Evolutionary conservation across 805 yeast genomes (phyloP), one percentile per base, ranked within the genome.

Genomic region (Myxozyma melibiosi): DNA sequence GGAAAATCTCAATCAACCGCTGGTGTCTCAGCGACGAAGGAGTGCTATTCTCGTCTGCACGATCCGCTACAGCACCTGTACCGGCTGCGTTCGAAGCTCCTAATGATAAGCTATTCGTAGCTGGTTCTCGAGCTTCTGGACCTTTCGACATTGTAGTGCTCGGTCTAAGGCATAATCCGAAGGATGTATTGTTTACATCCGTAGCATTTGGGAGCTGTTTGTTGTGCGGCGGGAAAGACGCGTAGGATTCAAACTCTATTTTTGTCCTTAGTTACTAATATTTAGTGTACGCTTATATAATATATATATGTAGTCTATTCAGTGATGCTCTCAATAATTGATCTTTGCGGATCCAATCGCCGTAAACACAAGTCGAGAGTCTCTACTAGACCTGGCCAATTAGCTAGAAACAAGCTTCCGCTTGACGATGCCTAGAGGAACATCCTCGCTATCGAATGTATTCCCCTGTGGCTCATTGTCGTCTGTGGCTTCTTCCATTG

Each of bases 1-100:
- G 72, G 51, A 81, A 76, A 4, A 83, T 82, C 53, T 78, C 75
- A 51, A 73, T 70, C 41, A 84, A 73, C 39, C 86, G 71, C 30
- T 76, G 74, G 60, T 72, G 82, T 42, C 88, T 71, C 8, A 84
- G 75, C 48, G 67, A 64, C 2, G 18, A n/a, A n/a, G n/a, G n/a
- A n/a, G 45, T 28, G 22, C 24, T 46, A 11, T 13, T 14, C n/a
- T 8, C 16, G 20, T 24, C 35, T 20, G 20, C 18, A 11, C 14
- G 22, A 30, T 22, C n/a, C n/a, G 31, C 24, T 42, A 22, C 30
- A 9, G 42, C 13, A 24, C n/a, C 25, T 2, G 39, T 16, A 16
- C 8, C 45, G 22, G n/a, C 16, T 11, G 3, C n/a, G 18, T 4
- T 25, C 31, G 45, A 24, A 14, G 20, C 20, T n/a, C n/a, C n/a